Evolutionary conservation across 139 green algal species (phyloP), one percentile per base, ranked within the genome.

Genomic region (Chlamydomonas applanata): DNA sequence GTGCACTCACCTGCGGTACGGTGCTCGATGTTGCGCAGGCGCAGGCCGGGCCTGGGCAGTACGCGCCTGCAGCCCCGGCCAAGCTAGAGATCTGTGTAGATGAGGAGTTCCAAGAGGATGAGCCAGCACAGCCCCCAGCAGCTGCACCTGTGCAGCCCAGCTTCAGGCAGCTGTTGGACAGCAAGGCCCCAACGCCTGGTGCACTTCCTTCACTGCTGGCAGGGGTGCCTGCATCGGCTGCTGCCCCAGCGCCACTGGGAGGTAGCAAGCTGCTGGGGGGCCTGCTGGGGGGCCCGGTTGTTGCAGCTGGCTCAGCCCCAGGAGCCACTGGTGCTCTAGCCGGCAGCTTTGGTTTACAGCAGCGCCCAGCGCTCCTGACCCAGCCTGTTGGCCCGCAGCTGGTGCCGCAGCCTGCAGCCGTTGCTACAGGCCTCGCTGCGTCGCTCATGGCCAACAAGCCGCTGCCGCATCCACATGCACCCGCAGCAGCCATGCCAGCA

Each of bases 1-100:
- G n/a, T n/a, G n/a, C n/a, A n/a, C n/a, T n/a, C n/a, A n/a, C n/a
- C n/a, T n/a, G n/a, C n/a, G n/a, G n/a, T n/a, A n/a, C n/a, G n/a
- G n/a, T n/a, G n/a, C n/a, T n/a, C n/a, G n/a, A n/a, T n/a, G n/a
- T n/a, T n/a, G n/a, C n/a, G n/a, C 40, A 49, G 40, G 40, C 40
- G 11, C 40, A 49, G 40, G 40, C 11, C 7, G 40, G 7, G 11
- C 40, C 40, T 49, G 40, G 40, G 40, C 40, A 49, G 40, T 49
- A 49, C 40, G 40, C 40, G 40, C 40, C 40, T 49, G 40, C 40
- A 49, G 7, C 40, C 7, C 40, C 40, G 11, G 40, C 40, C 40
- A 49, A 49, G 20, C 71, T 94, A 9, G 86, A 89, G 24, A 81
- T 95, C 16, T 94, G 85, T 79, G 83, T 89, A 30, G 91, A 95